Conservation (phyloP, 768 basidiomycete genomes). For the Trametes gibbosa region DNA sequence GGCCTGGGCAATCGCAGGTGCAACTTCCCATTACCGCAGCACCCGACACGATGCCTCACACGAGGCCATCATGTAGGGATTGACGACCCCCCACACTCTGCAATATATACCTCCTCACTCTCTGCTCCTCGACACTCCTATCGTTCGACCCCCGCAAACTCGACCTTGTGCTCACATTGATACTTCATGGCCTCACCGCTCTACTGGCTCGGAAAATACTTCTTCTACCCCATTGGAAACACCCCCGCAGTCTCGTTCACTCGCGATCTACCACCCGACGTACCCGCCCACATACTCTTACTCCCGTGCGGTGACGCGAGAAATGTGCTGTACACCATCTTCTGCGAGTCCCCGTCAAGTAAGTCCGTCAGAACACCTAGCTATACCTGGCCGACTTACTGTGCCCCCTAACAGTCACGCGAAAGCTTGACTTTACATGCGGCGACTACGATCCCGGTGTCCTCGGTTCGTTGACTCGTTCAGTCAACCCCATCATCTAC, state of each 20-base stretch:
- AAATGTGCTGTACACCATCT: constrained; percentile 18
- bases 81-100: too few species aligned
- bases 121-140: too few species aligned
- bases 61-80: too few species aligned
- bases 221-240: constrained; percentile 61
- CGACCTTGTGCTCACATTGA: too few species aligned
- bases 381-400: not conserved
- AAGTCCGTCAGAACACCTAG: constrained; percentile 7
- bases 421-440: constrained; percentile 20
- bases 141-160: too few species aligned
- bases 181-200: constrained; percentile 44
- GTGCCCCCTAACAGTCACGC: not conserved
- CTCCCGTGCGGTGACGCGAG: constrained; percentile 20
- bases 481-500: not conserved
- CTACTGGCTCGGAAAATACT: constrained; percentile 40
- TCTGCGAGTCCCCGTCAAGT: constrained; percentile 1
- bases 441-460: constrained; percentile 18
- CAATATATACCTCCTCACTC: too few species aligned
- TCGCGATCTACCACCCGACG: constrained; percentile 44
- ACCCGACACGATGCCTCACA: too few species aligned
- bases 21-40: too few species aligned
- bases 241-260: constrained; percentile 52
- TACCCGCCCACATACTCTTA: constrained; percentile 43
- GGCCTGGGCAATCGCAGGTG: too few species aligned
- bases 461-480: constrained; percentile 10